These are phyloP conservation scores for Waltiozyma sp. DNA, from an alignment of 1,139 yeast genomes.

Conservation along the genomic window DNA sequence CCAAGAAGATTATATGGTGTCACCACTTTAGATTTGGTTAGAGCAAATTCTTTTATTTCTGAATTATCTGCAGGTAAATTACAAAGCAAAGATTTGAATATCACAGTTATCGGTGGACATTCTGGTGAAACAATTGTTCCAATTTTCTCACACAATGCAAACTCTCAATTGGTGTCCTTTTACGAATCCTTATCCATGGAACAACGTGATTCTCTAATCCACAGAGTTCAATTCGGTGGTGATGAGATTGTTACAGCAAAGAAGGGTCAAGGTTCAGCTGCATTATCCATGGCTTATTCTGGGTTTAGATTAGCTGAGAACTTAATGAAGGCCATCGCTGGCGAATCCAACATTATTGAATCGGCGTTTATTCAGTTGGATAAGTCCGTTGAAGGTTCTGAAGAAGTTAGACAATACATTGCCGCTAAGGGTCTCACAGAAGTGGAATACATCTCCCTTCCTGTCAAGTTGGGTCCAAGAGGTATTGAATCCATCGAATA, in stretches of 20 bases:
- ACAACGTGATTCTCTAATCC: constrained; percentile 56
- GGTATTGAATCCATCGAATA: constrained; percentile 49
- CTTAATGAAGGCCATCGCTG: constrained; percentile 45
- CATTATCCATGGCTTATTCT: constrained; percentile 94
- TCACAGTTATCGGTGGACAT: constrained; percentile 94
- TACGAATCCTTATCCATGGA: constrained; percentile 40
- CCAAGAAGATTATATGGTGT: constrained; percentile 84
- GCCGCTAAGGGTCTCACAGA: constrained; percentile 22
- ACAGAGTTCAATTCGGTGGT: constrained; percentile 94
- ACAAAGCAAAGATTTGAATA: constrained; percentile 47
- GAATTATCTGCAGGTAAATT: constrained; percentile 31
- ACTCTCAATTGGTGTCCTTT: constrained; percentile 25
- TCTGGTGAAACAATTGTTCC: constrained; percentile 94
- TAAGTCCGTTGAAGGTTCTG: constrained; percentile 30
- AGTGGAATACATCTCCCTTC: constrained; percentile 52
- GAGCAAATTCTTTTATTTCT: constrained; percentile 76
- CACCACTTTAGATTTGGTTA: constrained; percentile 81
- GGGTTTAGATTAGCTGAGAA: constrained; percentile 70
- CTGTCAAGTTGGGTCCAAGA: constrained; percentile 44
- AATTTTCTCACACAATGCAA: constrained; percentile 40
- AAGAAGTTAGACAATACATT: constrained; percentile 25
- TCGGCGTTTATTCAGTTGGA: constrained; percentile 36
- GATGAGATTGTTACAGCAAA: constrained; percentile 95
- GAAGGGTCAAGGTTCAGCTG: constrained; percentile 91
- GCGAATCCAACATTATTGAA: constrained; percentile 33